Percentiles rank a stretch among this genome's conserved stretches.
These are phyloP conservation scores for Austroboletus olivaceoglutinosus DNA, from an alignment of 1,284 basidiomycete species.

Conservation along the genomic window DNA sequence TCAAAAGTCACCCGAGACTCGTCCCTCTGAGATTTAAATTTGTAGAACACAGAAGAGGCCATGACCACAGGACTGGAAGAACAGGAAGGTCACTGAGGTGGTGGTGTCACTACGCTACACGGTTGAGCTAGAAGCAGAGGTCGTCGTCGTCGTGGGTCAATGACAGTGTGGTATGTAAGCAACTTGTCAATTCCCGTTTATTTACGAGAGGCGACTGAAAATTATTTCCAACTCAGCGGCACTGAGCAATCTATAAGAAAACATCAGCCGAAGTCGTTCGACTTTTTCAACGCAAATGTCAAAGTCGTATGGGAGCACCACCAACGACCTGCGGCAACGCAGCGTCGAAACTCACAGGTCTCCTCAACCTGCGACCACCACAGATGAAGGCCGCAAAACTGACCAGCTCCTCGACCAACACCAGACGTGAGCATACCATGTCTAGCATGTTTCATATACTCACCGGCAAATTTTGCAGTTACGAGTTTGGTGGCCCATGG, in stretches of 20 bases:
- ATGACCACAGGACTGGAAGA: conserved; percentile 45
- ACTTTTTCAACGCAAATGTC: conserved; percentile 24
- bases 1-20: conserved; percentile 97
- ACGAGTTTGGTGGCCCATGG: conserved; percentile 94
- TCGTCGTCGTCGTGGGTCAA: conserved; percentile 18
- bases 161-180: conserved; percentile 5
- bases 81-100: conserved; percentile 6
- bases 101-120: conserved; percentile 17
- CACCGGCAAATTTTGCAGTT: conserved; percentile 46
- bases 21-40: conserved; percentile 93
- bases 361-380: conserved; percentile 13
- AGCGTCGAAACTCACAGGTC: conserved; percentile 14
- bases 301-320: conserved; percentile 25
- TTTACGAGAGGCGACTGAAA: conserved; percentile 24
- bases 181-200: background rate
- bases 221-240: conserved; percentile 8
- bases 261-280: conserved; percentile 9
- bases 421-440: conserved; percentile 48
- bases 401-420: conserved; percentile 76
- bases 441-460: conserved; percentile 3
- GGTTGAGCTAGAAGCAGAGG: conserved; percentile 2
- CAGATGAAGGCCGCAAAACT: conserved; percentile 32
- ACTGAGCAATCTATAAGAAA: conserved; percentile 16
- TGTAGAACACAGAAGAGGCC: conserved; percentile 97
- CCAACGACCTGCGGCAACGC: conserved; percentile 27